Percentiles rank a stretch among this genome's conserved stretches.
Evolutionary conservation across 1,284 basidiomycete genomes (phyloP).

Genomic region (Fomitopsis pinicola): DNA sequence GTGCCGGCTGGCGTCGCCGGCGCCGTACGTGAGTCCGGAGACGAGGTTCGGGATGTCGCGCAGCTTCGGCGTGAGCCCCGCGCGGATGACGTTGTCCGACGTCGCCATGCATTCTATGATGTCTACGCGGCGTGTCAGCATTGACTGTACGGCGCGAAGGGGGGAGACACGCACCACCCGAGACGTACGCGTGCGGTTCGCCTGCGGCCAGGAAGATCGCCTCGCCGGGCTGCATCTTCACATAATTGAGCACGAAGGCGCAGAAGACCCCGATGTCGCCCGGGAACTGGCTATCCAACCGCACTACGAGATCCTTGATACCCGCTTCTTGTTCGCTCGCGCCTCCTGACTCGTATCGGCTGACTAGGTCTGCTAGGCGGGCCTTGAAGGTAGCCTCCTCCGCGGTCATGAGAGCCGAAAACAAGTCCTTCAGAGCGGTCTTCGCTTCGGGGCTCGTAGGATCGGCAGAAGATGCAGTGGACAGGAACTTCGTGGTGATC

Average conservation of each 20-base stretch:
- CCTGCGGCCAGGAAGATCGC: constrained; percentile 95
- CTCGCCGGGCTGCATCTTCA: constrained; percentile 77
- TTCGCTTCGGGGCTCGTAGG: constrained; percentile 50
- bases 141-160: background rate
- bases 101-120: constrained; percentile 99
- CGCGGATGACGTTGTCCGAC: constrained; percentile 98
- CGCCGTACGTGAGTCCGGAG: constrained; percentile 82
- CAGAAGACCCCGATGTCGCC: constrained; percentile 95
- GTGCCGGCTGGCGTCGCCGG: constrained; percentile 68
- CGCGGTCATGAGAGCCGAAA: constrained; percentile 81
- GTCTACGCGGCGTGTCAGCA: constrained; percentile 45
- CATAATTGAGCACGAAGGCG: constrained; percentile 87
- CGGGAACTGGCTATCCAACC: constrained; percentile 81
- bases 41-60: constrained; percentile 92
- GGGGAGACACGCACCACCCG: constrained; percentile 59
- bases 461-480: constrained; percentile 35
- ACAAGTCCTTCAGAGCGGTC: constrained; percentile 67
- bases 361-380: constrained; percentile 57
- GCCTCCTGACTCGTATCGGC: constrained; percentile 52
- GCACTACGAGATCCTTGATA: constrained; percentile 66
- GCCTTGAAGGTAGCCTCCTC: constrained; percentile 44
- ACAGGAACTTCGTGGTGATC: constrained; percentile 47
- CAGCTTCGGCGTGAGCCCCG: constrained; percentile 95
- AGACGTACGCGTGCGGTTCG: constrained; percentile 96
- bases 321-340: constrained; percentile 37